A percentile compares a stretch with the other conserved stretches of the same genome.
phyloP scores from a whole-genome alignment of 345 rosid genomes.

The Ceriops tagal region DNA sequence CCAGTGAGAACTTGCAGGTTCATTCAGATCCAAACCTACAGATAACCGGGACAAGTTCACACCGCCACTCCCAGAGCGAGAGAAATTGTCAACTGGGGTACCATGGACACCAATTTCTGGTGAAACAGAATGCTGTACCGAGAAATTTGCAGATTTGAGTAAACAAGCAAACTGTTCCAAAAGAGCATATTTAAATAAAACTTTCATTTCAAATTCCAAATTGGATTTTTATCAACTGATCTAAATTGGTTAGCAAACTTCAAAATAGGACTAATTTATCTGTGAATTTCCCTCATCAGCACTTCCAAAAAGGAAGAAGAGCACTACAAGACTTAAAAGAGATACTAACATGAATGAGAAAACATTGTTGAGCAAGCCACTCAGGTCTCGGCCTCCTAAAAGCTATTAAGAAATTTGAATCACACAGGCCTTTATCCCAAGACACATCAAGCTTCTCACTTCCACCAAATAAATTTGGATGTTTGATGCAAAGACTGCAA shows the following conservation, averaged over 20 bases:
- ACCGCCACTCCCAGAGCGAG: conserved; percentile 82
- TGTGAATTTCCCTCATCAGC: background rate
- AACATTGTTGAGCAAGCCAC: conserved; percentile 87
- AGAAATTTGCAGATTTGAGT: conserved; percentile 13
- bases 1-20: conserved; percentile 82
- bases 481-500: conserved; percentile 82
- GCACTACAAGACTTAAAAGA: background rate
- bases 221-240: background rate
- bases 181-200: background rate
- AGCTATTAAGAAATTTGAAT: conserved; percentile 80
- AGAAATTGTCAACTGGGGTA: conserved; percentile 69
- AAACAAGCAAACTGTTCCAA: background rate
- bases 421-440: conserved; percentile 86
- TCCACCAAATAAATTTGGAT: conserved; percentile 96
- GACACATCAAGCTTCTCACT: conserved; percentile 96
- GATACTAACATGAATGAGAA: conserved; percentile 61
- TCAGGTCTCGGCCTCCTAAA: conserved; percentile 90
- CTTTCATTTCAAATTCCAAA: conserved; percentile 1
- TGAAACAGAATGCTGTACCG: conserved; percentile 74
- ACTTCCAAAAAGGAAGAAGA: too few species aligned
- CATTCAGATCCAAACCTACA: conserved; percentile 74
- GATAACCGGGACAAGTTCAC: conserved; percentile 83
- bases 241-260: background rate
- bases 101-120: conserved; percentile 96
- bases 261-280: background rate